Base-by-base conservation (phyloP, 306 rosid genomes). In the Rosa chinensis region DNA sequence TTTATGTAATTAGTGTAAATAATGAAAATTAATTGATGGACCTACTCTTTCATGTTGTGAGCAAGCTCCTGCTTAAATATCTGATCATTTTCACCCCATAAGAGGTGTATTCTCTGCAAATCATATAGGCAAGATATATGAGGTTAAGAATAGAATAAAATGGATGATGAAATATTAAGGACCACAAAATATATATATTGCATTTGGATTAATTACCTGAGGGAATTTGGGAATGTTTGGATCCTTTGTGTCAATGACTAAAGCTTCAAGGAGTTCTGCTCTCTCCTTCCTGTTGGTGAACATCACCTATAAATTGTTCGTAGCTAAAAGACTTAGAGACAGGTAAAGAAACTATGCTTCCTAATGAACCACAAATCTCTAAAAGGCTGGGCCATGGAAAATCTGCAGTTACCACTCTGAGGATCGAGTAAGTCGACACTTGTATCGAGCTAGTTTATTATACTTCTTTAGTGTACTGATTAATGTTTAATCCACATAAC, bases 11-110 rank as follows among this genome's bases (percentile, higher is more conserved):
- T 13, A 1, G 42, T 62, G 2, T 8, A n/a, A 18, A 16, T 13
- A 49, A 10, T 32, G 14, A 37, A 32, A 4, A 4, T 1, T 63
- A 10, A 37, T 23, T 67, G 44, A 67, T 67, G 8, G 47, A 81
- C 86, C 5, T 90, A 94, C 97, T 81, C 85, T 86, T 88, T 89
- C 94, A 92, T 89, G 87, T 79, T 89, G 16, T 82, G 87, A 63
- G 95, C 99, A 47, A 88, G 89, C 76, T 92, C 92, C 66, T 86
- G 49, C 45, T 91, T 85, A 89, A 94, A 94, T 76, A 92, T 79
- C 85, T 86, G 93, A 86, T 94, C 97, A 21, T 91, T 83, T 86
- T 89, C 95, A 2, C 98, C 98, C 98, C 98, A 94, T 64, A 94
- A 49, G 8, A 94, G 97, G 79, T 94, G 97, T 69, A 94, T 88